Base-by-base conservation (phyloP, 148 eudicot species). In the Heliamphora exappendiculata region DNA sequence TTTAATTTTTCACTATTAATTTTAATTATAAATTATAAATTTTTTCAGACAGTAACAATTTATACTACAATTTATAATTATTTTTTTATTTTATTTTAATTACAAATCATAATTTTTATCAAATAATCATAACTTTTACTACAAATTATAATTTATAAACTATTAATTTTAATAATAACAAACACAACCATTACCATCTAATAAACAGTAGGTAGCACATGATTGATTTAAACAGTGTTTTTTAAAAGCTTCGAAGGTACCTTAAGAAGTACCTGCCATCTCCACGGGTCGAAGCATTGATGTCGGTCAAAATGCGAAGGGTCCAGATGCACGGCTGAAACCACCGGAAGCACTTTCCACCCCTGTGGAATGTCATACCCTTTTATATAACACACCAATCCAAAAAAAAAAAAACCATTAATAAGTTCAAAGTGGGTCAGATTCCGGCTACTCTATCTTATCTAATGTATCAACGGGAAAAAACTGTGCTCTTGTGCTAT, bases 341-440 rank as follows among this genome's bases (percentile, higher is more conserved):
- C 84, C 78, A 94, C 98, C 69, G 98, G 98, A 80, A 94, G 80
- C 84, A 94, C 98, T 85, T 94, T 94, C 98, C 98, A 94, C 28
- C 98, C 98, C 79, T 96, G 75, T 86, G 97, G 98, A 88, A 94
- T 94, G 89, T 94, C 98, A 88, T 89, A 88, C 41, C 98, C 98
- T 93, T 87, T 79, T 58, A 31, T 7, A 10, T 37, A 70, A 5
- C 11, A 70, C 41, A 44, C 29, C 13, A 66, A 60, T 50, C 13
- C 68, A 63, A 7, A 59, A 12, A 45, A 5, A 4, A 14, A 22
- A 59, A 69, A 22, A 8, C 33, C 8, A 33, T 13, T 41, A 63
- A 26, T 9, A 34, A 17, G 29, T 37, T 36, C 28, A 67, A 3
- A 20, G 42, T 53, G 62, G 80, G 63, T 55, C 69, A 67, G 70